phyloP scores from a whole-genome alignment of 371 early-diverging fungal genomes.

The Mortierella sp. region DNA sequence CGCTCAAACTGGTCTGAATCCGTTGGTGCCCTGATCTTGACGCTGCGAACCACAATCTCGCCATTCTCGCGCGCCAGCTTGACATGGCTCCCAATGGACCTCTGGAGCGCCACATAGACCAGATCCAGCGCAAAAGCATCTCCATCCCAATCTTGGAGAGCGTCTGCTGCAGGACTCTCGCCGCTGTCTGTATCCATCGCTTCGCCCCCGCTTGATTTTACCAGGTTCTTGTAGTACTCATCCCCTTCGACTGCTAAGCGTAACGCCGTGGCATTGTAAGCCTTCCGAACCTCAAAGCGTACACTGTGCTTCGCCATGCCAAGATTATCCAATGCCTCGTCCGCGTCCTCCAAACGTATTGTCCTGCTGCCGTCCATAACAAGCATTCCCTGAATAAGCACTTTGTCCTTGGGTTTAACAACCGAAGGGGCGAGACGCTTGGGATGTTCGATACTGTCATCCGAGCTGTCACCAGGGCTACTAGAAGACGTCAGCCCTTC shows the following conservation, averaged over 20 bases:
- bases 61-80: slow-evolving; percentile 18
- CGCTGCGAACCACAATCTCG: slow-evolving; percentile 29
- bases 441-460: slow-evolving; percentile 28
- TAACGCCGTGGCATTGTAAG: slow-evolving; percentile 45
- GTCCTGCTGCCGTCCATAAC: slow-evolving; percentile 55
- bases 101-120: slow-evolving; percentile 43
- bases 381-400: slow-evolving; percentile 55
- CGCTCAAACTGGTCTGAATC: slow-evolving; percentile 32
- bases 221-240: slow-evolving; percentile 17
- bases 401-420: slow-evolving; percentile 49
- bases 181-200: slow-evolving; percentile 17
- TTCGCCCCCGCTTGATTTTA: not conserved
- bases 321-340: slow-evolving; percentile 42
- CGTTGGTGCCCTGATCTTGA: slow-evolving; percentile 38
- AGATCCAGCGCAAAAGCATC: slow-evolving; percentile 47
- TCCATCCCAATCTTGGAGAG: slow-evolving; percentile 34
- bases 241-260: slow-evolving; percentile 44
- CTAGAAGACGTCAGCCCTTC: slow-evolving; percentile 39
- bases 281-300: slow-evolving; percentile 50
- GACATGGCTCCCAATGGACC: slow-evolving; percentile 39
- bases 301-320: slow-evolving; percentile 48
- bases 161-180: not conserved
- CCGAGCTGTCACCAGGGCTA: slow-evolving; percentile 42
- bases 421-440: slow-evolving; percentile 16
- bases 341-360: slow-evolving; percentile 52